Conservation (phyloP, 306 rosid genomes). For the Crotalaria pallida region DNA sequence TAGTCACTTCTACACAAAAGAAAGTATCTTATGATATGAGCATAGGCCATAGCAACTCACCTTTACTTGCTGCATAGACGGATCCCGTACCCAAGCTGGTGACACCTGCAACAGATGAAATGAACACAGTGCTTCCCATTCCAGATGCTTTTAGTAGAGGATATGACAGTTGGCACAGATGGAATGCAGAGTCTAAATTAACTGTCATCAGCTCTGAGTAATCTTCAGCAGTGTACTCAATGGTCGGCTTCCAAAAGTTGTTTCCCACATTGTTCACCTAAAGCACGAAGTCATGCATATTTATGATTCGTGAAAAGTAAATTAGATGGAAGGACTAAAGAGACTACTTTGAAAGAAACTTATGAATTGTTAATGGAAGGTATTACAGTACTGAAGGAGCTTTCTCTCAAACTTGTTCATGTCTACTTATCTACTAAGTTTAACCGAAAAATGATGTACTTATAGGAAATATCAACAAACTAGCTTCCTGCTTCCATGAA, state of each 20-base stretch:
- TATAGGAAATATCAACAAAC: not conserved
- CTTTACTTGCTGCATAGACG: constrained; percentile 72
- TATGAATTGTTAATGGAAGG: not conserved
- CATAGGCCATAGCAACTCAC: constrained; percentile 42
- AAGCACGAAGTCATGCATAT: constrained; percentile 7
- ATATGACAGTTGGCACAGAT: constrained; percentile 62
- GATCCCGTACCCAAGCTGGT: constrained; percentile 45
- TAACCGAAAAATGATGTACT: not conserved
- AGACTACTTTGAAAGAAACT: not conserved
- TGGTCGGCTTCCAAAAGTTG: constrained; percentile 66
- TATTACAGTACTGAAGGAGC: not conserved
- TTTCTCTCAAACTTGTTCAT: not conserved
- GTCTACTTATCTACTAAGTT: no score
- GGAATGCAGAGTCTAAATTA: constrained; percentile 69
- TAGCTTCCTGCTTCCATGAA: not conserved
- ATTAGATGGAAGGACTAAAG: not conserved
- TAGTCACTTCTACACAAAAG: not conserved
- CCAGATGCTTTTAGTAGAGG: constrained; percentile 84
- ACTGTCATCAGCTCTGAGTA: constrained; percentile 41
- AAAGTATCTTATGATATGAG: not conserved
- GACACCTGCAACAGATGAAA: constrained; percentile 78
- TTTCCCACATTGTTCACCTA: constrained; percentile 82
- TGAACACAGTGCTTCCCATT: constrained; percentile 76
- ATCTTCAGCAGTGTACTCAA: constrained; percentile 61
- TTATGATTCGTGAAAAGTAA: not conserved